A percentile compares a stretch with the other conserved stretches of the same genome.
phyloP scores from a whole-genome alignment of 73 alveolate species.

The Tetrahymena malaccensis region DNA sequence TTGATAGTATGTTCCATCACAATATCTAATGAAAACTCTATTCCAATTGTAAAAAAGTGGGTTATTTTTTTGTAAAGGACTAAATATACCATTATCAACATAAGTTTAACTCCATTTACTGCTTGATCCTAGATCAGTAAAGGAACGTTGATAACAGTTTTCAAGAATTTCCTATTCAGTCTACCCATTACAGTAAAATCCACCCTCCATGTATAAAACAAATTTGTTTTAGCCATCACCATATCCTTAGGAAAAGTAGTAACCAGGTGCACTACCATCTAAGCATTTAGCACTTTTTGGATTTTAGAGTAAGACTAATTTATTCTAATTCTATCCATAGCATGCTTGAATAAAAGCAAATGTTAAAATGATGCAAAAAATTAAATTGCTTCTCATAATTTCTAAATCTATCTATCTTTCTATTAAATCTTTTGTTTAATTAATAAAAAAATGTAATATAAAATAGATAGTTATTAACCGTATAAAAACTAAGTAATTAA shows the following conservation, averaged over 20 bases:
- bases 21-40: constrained; percentile 16
- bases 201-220: neutral
- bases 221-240: neutral
- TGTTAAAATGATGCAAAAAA: neutral
- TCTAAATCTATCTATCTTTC: neutral
- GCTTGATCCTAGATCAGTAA: neutral
- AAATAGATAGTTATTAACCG: too few relatives aligned
- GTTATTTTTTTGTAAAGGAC: neutral
- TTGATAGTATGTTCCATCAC: constrained; percentile 41
- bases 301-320: neutral
- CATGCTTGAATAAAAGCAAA: neutral
- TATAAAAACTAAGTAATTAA: too few relatives aligned
- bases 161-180: neutral
- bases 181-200: neutral
- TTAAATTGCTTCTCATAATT: neutral
- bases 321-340: neutral
- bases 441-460: neutral
- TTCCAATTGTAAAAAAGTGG: constrained; percentile 34
- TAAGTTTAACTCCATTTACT: neutral
- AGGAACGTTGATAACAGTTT: neutral
- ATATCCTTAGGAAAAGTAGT: neutral
- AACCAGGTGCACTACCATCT: neutral
- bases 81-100: neutral
- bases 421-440: neutral
- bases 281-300: neutral